These are phyloP conservation scores for Pyrenochaeta sp. DNA, from an alignment of 2,329 filamentous ascomycete genomes.

Conservation along the genomic window DNA sequence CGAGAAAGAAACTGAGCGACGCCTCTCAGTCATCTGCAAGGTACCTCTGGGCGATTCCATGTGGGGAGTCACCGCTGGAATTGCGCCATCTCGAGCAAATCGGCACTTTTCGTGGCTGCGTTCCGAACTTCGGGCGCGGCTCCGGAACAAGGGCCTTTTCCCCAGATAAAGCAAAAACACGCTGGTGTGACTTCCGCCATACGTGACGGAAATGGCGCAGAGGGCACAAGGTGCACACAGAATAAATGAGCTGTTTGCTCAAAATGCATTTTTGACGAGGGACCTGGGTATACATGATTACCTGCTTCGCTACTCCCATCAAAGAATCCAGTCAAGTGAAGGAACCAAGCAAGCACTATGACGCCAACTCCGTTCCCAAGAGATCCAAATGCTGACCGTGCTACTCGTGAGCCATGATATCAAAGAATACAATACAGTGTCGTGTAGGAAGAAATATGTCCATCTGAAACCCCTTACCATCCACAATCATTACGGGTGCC, in stretches of 20 bases:
- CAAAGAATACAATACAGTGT: no score
- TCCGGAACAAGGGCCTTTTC: conserved; percentile 20
- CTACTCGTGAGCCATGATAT: no score
- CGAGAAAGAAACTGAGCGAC: conserved; percentile 7
- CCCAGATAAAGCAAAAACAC: conserved; percentile 22
- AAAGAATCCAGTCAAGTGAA: no score
- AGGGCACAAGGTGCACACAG: conserved; percentile 24
- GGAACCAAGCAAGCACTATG: no score
- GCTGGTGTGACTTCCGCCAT: neutral
- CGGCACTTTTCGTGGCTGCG: conserved; percentile 26
- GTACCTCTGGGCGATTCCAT: conserved; percentile 30
- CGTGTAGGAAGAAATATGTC: neutral
- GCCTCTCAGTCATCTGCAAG: conserved; percentile 28
- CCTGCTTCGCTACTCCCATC: no score
- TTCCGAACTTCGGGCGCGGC: conserved; percentile 28
- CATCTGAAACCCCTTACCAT: neutral
- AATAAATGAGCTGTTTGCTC: neutral
- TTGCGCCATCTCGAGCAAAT: conserved; percentile 41
- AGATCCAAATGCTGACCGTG: no score
- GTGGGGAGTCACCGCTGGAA: conserved; percentile 44
- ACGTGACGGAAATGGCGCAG: neutral
- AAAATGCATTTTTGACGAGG: no score
- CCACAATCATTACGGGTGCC: neutral
- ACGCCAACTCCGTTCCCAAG: no score
- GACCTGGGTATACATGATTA: no score